A percentile compares a stretch with the other conserved stretches of the same genome.
Conservation (phyloP, 164 flowering plant species). For the Brasenia schreberi region DNA sequence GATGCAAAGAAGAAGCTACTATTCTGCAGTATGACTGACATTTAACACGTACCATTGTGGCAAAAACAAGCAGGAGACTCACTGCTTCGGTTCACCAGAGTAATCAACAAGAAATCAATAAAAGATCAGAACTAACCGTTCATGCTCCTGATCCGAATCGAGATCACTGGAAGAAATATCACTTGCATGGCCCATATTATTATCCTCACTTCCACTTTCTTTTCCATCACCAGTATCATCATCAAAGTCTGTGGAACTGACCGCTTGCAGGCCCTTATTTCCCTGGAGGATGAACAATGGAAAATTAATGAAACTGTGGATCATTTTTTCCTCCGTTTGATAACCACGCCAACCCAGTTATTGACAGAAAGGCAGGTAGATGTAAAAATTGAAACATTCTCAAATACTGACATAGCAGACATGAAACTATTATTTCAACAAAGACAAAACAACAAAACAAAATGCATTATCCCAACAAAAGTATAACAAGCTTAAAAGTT, state of each 20-base stretch:
- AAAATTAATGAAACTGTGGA: not conserved
- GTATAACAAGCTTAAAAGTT: no score
- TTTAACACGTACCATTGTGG: no score
- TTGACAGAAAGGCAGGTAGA: no score
- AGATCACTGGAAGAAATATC: slow-evolving; percentile 31
- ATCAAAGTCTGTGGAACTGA: slow-evolving; percentile 49
- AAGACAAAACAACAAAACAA: no score
- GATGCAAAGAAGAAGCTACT: no score
- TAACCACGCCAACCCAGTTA: not conserved
- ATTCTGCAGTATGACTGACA: no score
- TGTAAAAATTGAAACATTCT: no score
- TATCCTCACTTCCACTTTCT: slow-evolving; percentile 45
- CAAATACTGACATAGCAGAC: no score
- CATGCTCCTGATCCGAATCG: slow-evolving; percentile 81
- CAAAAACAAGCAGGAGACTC: no score
- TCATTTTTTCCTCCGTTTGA: not conserved
- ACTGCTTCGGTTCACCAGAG: no score
- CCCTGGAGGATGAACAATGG: slow-evolving; percentile 26
- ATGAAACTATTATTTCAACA: no score
- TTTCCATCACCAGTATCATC: slow-evolving; percentile 26
- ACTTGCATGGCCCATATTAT: slow-evolving; percentile 15
- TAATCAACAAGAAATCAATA: not conserved
- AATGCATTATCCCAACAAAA: no score
- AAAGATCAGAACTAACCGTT: slow-evolving; percentile 23
- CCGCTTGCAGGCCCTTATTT: slow-evolving; percentile 68